Evolutionary conservation across 2,329 filamentous ascomycete genomes (phyloP).

Genomic region (Aspergillus texensis): DNA sequence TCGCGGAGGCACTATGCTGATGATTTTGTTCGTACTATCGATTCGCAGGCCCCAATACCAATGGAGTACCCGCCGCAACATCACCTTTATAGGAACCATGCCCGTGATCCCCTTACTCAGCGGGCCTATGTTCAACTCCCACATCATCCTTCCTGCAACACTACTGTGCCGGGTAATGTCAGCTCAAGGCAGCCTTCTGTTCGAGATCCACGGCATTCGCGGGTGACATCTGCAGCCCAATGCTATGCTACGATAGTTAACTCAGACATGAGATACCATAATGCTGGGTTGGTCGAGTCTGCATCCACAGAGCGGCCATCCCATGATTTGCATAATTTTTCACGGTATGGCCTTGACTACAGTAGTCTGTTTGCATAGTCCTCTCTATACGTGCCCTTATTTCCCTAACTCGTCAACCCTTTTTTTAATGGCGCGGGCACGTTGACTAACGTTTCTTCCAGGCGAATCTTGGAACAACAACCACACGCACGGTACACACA

Average conservation of each 20-base stretch:
- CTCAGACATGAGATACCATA: constrained; percentile 5
- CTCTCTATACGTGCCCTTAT: not conserved
- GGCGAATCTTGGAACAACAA: constrained; percentile 14
- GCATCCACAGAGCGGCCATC: constrained; percentile 18
- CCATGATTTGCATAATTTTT: constrained; percentile 15
- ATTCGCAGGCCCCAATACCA: constrained; percentile 27
- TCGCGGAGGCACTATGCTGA: constrained; percentile 38
- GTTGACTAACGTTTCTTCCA: constrained; percentile 20
- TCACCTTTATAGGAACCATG: constrained; percentile 17
- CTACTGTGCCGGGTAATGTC: constrained; percentile 19
- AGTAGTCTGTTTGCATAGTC: not conserved
- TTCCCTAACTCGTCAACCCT: not conserved
- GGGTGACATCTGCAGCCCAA: constrained; percentile 15
- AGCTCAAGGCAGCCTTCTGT: constrained; percentile 16
- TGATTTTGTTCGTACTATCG: constrained; percentile 40
- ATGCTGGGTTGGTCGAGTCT: constrained; percentile 8
- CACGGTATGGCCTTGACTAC: constrained; percentile 26
- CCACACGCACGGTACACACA: constrained; percentile 18
- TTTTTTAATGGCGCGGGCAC: constrained; percentile 10
- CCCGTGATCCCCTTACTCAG: constrained; percentile 20
- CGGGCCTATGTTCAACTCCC: constrained; percentile 13
- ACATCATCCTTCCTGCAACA: constrained; percentile 14
- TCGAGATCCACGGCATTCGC: constrained; percentile 15
- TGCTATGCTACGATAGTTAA: constrained; percentile 19
- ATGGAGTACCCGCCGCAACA: constrained; percentile 24